A percentile compares a stretch with the other conserved stretches of the same genome.
phyloP scores from a whole-genome alignment of 169 alveolate species.

The Cryptosporidium tyzzeri region DNA sequence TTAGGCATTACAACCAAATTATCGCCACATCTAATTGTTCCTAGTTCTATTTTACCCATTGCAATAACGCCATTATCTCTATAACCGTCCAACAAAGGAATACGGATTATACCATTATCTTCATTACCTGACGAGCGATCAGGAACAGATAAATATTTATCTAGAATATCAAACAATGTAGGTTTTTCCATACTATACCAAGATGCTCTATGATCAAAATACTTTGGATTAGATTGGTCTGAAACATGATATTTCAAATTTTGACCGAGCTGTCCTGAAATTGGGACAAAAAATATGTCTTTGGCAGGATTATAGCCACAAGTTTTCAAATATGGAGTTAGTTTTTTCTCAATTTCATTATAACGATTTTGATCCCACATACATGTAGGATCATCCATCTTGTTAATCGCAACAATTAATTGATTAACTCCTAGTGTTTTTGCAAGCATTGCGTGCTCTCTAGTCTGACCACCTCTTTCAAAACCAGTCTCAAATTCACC shows the following conservation, averaged over 20 bases:
- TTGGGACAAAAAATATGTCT: constrained; percentile 95
- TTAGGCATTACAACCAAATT: constrained; percentile 90
- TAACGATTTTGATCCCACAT: constrained; percentile 94
- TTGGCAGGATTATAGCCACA: constrained; percentile 91
- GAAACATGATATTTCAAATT: constrained; percentile 90
- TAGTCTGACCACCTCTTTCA: constrained; percentile 99
- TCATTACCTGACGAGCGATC: constrained; percentile 75
- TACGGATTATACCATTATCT: constrained; percentile 87
- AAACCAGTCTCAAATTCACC: constrained; percentile 99
- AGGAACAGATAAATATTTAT: constrained; percentile 63
- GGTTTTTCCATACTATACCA: constrained; percentile 86
- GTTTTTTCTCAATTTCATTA: constrained; percentile 85
- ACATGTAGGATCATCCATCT: constrained; percentile 99
- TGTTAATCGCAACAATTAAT: constrained; percentile 96
- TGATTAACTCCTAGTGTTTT: constrained; percentile 96
- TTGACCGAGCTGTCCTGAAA: constrained; percentile 97
- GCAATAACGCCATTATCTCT: constrained; percentile 92
- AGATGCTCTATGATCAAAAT: constrained; percentile 77
- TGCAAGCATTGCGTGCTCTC: constrained; percentile 99
- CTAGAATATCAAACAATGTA: constrained; percentile 88
- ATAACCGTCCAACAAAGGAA: constrained; percentile 92
- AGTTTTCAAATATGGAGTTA: constrained; percentile 90
- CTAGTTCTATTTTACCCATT: constrained; percentile 92
- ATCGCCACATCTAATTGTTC: constrained; percentile 84
- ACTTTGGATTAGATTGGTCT: constrained; percentile 75